phyloP scores from a whole-genome alignment of 441 rosid species.

The Erodium trifolium region DNA sequence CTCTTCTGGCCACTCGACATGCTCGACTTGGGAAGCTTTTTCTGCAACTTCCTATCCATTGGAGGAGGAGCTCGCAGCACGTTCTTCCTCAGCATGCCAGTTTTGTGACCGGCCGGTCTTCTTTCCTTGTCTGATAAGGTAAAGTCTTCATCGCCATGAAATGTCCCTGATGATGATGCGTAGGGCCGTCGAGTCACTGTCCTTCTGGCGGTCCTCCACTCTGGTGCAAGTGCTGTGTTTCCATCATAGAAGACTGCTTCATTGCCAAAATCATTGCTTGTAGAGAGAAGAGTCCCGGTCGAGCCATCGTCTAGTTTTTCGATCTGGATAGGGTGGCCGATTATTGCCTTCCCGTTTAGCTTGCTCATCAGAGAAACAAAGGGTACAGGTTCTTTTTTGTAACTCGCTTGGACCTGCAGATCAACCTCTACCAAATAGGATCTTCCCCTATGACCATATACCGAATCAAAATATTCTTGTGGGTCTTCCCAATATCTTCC shows the following conservation, averaged over 20 bases:
- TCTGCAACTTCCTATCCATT: constrained; percentile 38
- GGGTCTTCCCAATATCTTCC: constrained; percentile 34
- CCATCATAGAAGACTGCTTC: constrained; percentile 43
- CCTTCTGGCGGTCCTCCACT: constrained; percentile 93
- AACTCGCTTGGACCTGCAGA: constrained; percentile 75
- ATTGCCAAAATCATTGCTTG: constrained; percentile 30
- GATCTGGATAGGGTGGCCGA: constrained; percentile 78
- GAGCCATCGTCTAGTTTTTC: constrained; percentile 71
- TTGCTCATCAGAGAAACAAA: constrained; percentile 77
- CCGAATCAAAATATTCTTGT: constrained; percentile 33
- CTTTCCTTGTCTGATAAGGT: constrained; percentile 9
- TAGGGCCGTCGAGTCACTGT: constrained; percentile 62
- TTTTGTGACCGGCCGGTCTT: too few species aligned
- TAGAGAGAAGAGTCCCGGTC: constrained; percentile 31
- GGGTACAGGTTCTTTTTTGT: constrained; percentile 68
- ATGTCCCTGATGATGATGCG: background rate
- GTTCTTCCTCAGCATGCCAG: too few species aligned
- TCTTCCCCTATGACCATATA: constrained; percentile 31
- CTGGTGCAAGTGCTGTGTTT: constrained; percentile 42
- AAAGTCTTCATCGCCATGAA: constrained; percentile 20
- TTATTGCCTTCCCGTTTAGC: constrained; percentile 71
- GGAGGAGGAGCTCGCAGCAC: constrained; percentile 20
- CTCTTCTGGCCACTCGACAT: constrained; percentile 62
- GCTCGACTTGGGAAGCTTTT: constrained; percentile 45
- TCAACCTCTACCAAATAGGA: constrained; percentile 65